Percentiles rank a stretch among this genome's conserved stretches.
phyloP scores from a whole-genome alignment of 2,329 filamentous ascomycete species.

The Diaporthe citrichinensis region DNA sequence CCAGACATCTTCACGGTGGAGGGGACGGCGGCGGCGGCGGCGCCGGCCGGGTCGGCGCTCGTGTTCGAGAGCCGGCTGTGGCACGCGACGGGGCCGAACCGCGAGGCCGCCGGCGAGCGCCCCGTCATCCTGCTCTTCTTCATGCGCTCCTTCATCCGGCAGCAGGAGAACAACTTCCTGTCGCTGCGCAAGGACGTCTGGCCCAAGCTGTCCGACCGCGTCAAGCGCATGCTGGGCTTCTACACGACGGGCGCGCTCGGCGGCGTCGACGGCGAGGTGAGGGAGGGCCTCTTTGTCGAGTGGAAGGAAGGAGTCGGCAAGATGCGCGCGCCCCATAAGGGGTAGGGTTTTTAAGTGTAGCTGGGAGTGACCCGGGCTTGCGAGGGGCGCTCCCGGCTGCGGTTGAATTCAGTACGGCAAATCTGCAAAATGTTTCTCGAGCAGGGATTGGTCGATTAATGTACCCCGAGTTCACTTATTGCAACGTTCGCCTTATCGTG shows the following conservation, averaged over 20 bases:
- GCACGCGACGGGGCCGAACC: constrained; percentile 50
- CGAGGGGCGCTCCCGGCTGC: too few relatives aligned
- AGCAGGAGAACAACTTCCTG: constrained; percentile 50
- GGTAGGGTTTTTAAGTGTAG: background rate
- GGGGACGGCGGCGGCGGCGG: constrained; percentile 46
- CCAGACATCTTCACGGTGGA: constrained; percentile 45
- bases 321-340: constrained; percentile 23
- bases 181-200: constrained; percentile 49
- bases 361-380: too few relatives aligned
- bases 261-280: constrained; percentile 45
- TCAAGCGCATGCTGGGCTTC: constrained; percentile 46
- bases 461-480: too few relatives aligned
- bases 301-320: constrained; percentile 42
- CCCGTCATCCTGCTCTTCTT: constrained; percentile 50
- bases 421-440: too few relatives aligned
- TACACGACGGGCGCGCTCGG: constrained; percentile 46
- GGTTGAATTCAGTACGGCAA: too few relatives aligned
- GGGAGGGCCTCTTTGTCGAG: constrained; percentile 44
- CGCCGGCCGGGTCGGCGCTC: constrained; percentile 47
- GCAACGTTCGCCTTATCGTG: too few relatives aligned
- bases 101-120: constrained; percentile 43
- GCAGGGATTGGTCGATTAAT: too few relatives aligned
- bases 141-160: constrained; percentile 49
- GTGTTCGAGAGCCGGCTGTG: constrained; percentile 49
- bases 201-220: constrained; percentile 46